phyloP scores from a whole-genome alignment of 345 rosid genomes.

The Salix udensis region DNA sequence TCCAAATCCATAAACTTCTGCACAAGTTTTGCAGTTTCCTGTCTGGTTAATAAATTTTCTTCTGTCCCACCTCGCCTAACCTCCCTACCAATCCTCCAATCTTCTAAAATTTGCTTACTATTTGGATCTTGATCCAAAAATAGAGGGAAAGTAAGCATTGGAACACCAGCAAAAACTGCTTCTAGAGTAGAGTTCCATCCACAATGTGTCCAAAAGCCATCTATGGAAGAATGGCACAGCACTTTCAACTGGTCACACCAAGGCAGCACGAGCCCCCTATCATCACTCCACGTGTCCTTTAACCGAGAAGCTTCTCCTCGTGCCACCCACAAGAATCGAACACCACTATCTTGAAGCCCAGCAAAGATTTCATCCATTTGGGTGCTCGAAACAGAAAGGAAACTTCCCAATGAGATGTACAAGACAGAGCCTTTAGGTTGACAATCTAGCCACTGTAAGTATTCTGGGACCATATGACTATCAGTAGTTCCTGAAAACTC shows the following conservation, averaged over 20 bases:
- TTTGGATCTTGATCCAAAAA: constrained; percentile 45
- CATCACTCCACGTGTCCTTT: neutral
- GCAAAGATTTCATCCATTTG: constrained; percentile 41
- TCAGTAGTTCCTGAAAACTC: too few species aligned
- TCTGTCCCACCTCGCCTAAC: constrained; percentile 1
- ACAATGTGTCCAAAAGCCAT: constrained; percentile 68
- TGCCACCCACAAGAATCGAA: constrained; percentile 40
- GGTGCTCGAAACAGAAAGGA: constrained; percentile 25
- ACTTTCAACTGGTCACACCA: constrained; percentile 65
- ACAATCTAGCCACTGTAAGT: constrained; percentile 37
- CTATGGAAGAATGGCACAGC: constrained; percentile 43
- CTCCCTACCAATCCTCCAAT: constrained; percentile 54
- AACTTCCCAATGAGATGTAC: constrained; percentile 45
- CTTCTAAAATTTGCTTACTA: constrained; percentile 48
- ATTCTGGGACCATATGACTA: neutral
- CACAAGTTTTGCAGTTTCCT: constrained; percentile 5
- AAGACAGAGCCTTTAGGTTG: constrained; percentile 38
- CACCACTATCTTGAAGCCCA: constrained; percentile 34
- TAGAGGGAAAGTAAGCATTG: constrained; percentile 49
- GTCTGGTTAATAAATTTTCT: neutral
- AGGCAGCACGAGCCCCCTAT: constrained; percentile 23
- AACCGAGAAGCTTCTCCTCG: constrained; percentile 29
- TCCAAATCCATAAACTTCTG: constrained; percentile 9
- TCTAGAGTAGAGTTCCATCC: constrained; percentile 63
- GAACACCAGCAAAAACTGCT: constrained; percentile 43